Conservation (phyloP, 176 grass and related monocot genomes). For the Puccinellia tenuiflora region DNA sequence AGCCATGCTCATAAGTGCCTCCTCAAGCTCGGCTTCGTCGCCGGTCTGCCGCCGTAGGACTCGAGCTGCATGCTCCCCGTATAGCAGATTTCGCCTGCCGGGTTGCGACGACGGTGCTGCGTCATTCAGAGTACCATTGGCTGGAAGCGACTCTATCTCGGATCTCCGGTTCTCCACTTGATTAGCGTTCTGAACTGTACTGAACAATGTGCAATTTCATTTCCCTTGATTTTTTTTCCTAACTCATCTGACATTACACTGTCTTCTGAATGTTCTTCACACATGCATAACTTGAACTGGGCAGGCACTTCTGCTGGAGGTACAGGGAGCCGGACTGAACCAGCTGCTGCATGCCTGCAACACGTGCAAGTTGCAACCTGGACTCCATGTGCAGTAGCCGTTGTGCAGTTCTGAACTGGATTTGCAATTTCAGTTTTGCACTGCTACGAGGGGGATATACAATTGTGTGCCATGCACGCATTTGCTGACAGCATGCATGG, state of each 20-base stretch:
- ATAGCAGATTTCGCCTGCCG: not conserved
- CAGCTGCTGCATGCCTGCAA: no score
- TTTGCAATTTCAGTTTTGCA: no score
- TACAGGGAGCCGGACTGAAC: no score
- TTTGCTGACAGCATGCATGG: no score
- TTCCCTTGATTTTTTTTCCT: not conserved
- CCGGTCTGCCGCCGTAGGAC: constrained; percentile 55
- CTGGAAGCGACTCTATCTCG: not conserved
- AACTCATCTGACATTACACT: not conserved
- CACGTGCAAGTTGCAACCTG: no score
- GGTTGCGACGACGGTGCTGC: not conserved
- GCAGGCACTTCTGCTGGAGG: constrained; percentile 8
- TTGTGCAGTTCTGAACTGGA: no score
- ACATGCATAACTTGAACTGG: constrained; percentile 39
- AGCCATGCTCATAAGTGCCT: constrained; percentile 96
- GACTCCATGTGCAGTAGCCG: no score
- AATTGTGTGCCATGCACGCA: no score
- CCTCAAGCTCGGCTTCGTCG: constrained; percentile 59
- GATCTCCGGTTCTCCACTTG: not conserved
- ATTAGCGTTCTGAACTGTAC: not conserved
- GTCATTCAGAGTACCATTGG: constrained; percentile 6
- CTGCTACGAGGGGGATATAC: no score
- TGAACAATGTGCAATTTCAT: not conserved
- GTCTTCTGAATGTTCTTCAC: not conserved
- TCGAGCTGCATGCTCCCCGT: constrained; percentile 31